Evolutionary conservation across 1,139 yeast species (phyloP).

Genomic region (Suhomyces anneliseae): DNA sequence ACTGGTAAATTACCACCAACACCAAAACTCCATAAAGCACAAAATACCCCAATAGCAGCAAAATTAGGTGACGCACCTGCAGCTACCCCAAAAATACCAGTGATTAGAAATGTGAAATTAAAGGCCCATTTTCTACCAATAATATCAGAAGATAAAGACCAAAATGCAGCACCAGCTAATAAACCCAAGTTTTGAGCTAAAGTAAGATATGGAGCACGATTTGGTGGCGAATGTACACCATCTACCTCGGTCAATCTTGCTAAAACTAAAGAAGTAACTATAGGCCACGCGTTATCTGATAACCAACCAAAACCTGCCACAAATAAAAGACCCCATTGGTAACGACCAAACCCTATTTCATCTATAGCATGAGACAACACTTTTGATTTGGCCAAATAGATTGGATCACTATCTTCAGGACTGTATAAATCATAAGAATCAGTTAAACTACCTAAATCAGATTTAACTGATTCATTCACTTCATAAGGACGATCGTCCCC

Average conservation of each 20-base stretch:
- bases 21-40: constrained; percentile 45
- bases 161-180: constrained; percentile 42
- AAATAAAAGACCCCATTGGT: constrained; percentile 41
- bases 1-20: constrained; percentile 49
- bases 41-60: constrained; percentile 40
- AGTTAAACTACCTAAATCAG: constrained; percentile 3
- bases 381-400: constrained; percentile 36
- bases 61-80: constrained; percentile 45
- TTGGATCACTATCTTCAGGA: constrained; percentile 14
- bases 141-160: constrained; percentile 43
- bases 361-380: constrained; percentile 37
- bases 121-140: constrained; percentile 48
- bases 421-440: constrained; percentile 11
- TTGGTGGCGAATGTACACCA: constrained; percentile 39
- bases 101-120: constrained; percentile 41
- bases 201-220: constrained; percentile 38
- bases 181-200: constrained; percentile 46
- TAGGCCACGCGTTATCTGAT: constrained; percentile 47
- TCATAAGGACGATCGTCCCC: constrained; percentile 3
- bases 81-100: constrained; percentile 38
- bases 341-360: constrained; percentile 43
- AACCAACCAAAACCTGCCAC: constrained; percentile 50
- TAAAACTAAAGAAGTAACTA: constrained; percentile 38
- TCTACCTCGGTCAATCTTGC: constrained; percentile 35
- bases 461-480: constrained; percentile 3